Conservation (phyloP, 2,329 filamentous ascomycete species). For the Amylocarpus encephaloides region DNA sequence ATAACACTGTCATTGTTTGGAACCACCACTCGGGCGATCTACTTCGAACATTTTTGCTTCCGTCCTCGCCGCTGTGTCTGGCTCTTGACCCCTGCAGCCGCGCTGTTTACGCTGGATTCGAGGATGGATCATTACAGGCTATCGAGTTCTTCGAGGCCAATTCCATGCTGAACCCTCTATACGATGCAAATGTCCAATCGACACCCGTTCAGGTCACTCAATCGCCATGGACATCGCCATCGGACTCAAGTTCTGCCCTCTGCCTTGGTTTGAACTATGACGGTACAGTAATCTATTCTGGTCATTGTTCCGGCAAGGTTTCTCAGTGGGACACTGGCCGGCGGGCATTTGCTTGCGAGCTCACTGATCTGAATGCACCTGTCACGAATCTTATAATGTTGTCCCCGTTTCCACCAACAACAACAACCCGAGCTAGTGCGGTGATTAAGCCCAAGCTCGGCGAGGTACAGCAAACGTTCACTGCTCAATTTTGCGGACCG, state of each 20-base stretch:
- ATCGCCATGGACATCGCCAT: conserved; percentile 40
- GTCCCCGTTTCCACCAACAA: conserved; percentile 47
- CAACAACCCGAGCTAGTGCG: conserved; percentile 45
- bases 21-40: conserved; percentile 75
- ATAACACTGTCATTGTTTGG: conserved; percentile 89
- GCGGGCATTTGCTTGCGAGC: conserved; percentile 23
- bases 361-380: conserved; percentile 59
- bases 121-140: conserved; percentile 73
- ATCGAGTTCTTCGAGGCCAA: conserved; percentile 63
- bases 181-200: conserved; percentile 44
- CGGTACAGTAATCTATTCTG: conserved; percentile 71
- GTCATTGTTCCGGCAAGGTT: conserved; percentile 74
- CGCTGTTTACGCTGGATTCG: conserved; percentile 73
- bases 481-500: conserved; percentile 50
- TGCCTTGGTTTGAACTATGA: conserved; percentile 76
- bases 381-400: conserved; percentile 78
- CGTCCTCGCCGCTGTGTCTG: conserved; percentile 64
- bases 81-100: conserved; percentile 77
- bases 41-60: conserved; percentile 76
- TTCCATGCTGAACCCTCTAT: conserved; percentile 34
- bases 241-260: conserved; percentile 47
- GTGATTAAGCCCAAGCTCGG: conserved; percentile 77
- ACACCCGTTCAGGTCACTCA: conserved; percentile 50
- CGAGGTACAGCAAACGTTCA: conserved; percentile 58
- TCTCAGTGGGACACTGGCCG: conserved; percentile 67